Base-by-base conservation (phyloP, 441 rosid species). In the Arabidopsis lyrata region DNA sequence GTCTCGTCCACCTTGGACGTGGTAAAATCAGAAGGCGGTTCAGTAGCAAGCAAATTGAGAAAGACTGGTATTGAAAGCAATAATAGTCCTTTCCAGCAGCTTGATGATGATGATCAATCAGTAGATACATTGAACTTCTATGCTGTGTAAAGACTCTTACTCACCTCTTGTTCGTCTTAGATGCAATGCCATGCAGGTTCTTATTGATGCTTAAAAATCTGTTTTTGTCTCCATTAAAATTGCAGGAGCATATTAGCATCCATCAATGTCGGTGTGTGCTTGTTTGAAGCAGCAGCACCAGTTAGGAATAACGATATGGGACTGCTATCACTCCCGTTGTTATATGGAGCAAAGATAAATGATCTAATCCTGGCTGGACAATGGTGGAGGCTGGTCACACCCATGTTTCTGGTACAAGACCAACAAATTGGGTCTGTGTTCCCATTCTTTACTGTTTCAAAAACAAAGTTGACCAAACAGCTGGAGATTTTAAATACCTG, bases 371-470 rank as follows among this genome's bases (percentile, higher is more conserved):
- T 93, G 47, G 81, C 84, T 36, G 97, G 98, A 58, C 93, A 93
- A 78, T 93, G 98, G 98, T 93, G 98, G 98, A 87, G 97, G 81
- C 94, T 93, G 4, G 74, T 93, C 80, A 93, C 97, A 7, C 97
- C 98, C 42, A 93, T 91, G 95, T 93, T 93, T 93, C 98, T 91
- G 97, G 98, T 93, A 93, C 98, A 91, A 81, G 92, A 88, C 83
- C 86, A 80, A 86, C 79, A 72, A 80, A 81, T 73, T 88, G 88
- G 97, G 95, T 91, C 85, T 86, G 87, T 91, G 65, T 70, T 77
- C 57, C 66, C 67, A 64, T 69, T 68, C 78, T 66, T 55, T 58
- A 77, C 72, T 71, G 80, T 71, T 42, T 58, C 22, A 31, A 44
- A 49, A 41, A 56, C 36, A 36, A 59, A 31, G 35, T 58, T 9